Base-by-base conservation (phyloP, 2,329 filamentous ascomycete genomes). In the Nemania sp. region DNA sequence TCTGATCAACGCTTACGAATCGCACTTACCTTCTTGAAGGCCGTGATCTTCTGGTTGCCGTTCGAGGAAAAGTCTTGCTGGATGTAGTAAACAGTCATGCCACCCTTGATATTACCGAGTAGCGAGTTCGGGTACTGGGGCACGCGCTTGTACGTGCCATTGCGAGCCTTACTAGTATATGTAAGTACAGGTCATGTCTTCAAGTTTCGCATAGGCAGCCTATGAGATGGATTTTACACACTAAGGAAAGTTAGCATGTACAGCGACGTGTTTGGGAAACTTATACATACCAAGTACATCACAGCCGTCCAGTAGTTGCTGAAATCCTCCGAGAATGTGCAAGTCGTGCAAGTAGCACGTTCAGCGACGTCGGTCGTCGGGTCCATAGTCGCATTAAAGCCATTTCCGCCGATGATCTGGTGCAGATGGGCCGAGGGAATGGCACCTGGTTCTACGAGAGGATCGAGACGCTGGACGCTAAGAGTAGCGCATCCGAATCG, bases 81-180 rank as follows among this genome's bases (percentile, higher is more conserved):
- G 11, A 81, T 77, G 64, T 83, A 83, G 75, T 83, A 83, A 41
- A 83, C 76, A 8, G 80, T 81, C 70, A 82, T 81, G 51, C 80
- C 80, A 24, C 79, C 79, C 29, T 78, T 74, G 1, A 79, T 77
- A 22, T 78, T 74, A 20, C 79, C 78, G 55, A 81, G 64, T 47
- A 74, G 70, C n/a, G 73, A 72, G 69, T 71, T 78, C 69, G 74
- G 76, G 69, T 75, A 72, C 54, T 76, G 74, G 20, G 72, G 70
- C 10, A 76, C 75, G 26, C 75, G 74, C 65, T 76, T 76, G 72
- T 72, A 76, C 3, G 75, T 77, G 15, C 75, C 75, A 53, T 77
- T 77, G 45, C 72, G 72, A 45, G 74, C 73, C 63, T 75, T 75
- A 68, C 64, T 67, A 38, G 59, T 67, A 67, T 59, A 43, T 55